Conservation (phyloP, 2,329 filamentous ascomycete species). For the Apiospora aurea region DNA sequence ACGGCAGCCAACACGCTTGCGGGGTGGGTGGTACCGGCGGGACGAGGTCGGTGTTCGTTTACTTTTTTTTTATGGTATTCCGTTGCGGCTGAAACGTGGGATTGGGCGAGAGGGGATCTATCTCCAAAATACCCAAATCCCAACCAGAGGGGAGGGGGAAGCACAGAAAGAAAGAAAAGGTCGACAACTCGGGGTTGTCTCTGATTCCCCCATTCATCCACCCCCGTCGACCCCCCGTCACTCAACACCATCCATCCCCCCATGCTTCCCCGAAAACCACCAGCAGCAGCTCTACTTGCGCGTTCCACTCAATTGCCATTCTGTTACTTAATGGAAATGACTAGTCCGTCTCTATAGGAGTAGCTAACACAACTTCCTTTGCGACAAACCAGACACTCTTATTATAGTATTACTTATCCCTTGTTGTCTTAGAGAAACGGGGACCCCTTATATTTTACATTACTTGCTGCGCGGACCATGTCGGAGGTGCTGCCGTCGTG, state of each 20-base stretch:
- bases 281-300: not conserved
- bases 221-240: not conserved
- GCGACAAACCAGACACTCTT: not conserved
- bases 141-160: not conserved
- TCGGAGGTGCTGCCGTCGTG: constrained; percentile 26
- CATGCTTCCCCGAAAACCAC: not conserved
- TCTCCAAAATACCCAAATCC: too few relatives aligned
- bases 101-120: not conserved
- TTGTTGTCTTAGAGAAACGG: not conserved
- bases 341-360: constrained; percentile 6
- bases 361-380: not conserved
- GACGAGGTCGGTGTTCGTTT: not conserved
- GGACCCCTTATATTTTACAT: not conserved
- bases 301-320: not conserved
- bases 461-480: not conserved
- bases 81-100: constrained; percentile 12
- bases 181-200: not conserved
- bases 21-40: not conserved
- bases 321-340: constrained; percentile 24
- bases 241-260: not conserved
- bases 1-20: not conserved
- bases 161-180: too few relatives aligned
- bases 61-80: constrained; percentile 2
- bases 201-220: not conserved
- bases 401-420: not conserved